phyloP scores from a whole-genome alignment of 140 eudicot genomes.

The Ambrosia hybrid region DNA sequence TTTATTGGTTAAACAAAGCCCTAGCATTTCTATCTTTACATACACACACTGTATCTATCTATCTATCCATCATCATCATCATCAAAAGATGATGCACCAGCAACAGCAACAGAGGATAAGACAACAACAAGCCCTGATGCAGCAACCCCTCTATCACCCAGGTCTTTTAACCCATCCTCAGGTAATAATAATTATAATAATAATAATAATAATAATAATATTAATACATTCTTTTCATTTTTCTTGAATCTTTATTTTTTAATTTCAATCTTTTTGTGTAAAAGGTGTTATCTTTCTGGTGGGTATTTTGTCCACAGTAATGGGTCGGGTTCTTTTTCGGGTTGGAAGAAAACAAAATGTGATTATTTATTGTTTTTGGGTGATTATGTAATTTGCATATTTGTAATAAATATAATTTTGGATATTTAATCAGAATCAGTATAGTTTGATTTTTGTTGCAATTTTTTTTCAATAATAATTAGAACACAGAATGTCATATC shows the following conservation, averaged over 20 bases:
- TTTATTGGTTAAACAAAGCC: constrained; percentile 33
- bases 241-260: not conserved
- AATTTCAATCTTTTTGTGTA: not conserved
- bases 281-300: constrained; percentile 22
- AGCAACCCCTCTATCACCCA: constrained; percentile 90
- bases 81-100: constrained; percentile 32
- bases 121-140: constrained; percentile 94
- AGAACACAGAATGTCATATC: not conserved
- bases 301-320: not conserved
- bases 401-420: not conserved
- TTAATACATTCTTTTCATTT: not conserved
- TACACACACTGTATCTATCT: constrained; percentile 24
- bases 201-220: too few relatives aligned
- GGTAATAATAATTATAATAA: too few relatives aligned
- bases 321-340: constrained; percentile 13
- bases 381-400: constrained; percentile 2
- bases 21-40: constrained; percentile 30
- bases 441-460: constrained; percentile 5
- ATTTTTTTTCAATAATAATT: not conserved
- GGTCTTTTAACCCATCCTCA: constrained; percentile 88
- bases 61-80: not conserved
- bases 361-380: not conserved
- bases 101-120: constrained; percentile 58
- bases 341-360: not conserved
- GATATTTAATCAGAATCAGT: constrained; percentile 13